Conservation (phyloP, 306 rosid genomes). For the Cucumis cinereus region DNA sequence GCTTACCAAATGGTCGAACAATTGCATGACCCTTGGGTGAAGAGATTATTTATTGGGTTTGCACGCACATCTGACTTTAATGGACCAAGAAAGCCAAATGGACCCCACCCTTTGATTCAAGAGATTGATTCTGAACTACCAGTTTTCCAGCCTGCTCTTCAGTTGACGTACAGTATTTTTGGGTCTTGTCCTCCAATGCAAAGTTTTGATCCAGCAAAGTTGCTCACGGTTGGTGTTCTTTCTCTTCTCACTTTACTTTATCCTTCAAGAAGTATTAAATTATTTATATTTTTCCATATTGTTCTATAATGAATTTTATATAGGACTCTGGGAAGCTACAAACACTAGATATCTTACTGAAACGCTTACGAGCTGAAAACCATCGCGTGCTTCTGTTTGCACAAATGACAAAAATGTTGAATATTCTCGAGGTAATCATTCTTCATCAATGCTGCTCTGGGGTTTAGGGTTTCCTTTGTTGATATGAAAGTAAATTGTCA, state of each 20-base stretch:
- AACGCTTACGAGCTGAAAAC: constrained; percentile 80
- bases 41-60: constrained; percentile 82
- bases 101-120: constrained; percentile 67
- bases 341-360: constrained; percentile 95
- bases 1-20: constrained; percentile 69
- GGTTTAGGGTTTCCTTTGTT: neutral
- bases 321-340: constrained; percentile 99
- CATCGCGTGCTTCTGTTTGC: constrained; percentile 97
- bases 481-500: neutral
- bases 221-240: constrained; percentile 67
- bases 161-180: constrained; percentile 70
- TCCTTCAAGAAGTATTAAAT: constrained; percentile 6
- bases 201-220: constrained; percentile 95
- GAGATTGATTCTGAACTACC: constrained; percentile 76
- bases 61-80: constrained; percentile 82
- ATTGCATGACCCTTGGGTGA: constrained; percentile 79
- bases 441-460: constrained; percentile 11
- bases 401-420: constrained; percentile 98
- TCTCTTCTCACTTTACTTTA: neutral
- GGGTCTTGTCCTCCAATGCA: constrained; percentile 90
- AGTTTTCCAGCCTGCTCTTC: constrained; percentile 76
- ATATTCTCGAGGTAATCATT: constrained; percentile 81
- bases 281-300: neutral
- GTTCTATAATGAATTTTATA: constrained; percentile 2
- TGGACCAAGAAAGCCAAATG: constrained; percentile 77